These are phyloP conservation scores for Pseudocercospora macadamiae DNA, from an alignment of 2,329 filamentous ascomycete species.

Conservation along the genomic window DNA sequence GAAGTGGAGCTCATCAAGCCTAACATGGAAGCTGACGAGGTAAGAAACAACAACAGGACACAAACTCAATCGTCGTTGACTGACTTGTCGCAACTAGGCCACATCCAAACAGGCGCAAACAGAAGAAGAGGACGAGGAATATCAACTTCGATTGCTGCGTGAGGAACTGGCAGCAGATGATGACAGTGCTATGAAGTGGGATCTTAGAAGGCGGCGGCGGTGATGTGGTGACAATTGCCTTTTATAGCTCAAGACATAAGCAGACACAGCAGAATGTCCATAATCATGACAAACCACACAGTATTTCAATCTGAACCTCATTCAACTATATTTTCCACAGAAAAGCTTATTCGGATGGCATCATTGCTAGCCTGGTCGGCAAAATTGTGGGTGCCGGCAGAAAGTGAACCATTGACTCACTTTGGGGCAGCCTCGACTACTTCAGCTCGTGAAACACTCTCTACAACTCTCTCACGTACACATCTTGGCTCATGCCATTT, in stretches of 20 bases:
- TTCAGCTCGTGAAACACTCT: not conserved
- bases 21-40: constrained; percentile 6
- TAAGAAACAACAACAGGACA: not conserved
- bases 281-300: too few relatives aligned
- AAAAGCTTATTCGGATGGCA: not conserved
- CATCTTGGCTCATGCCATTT: constrained; percentile 14
- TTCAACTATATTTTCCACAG: too few relatives aligned
- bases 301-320: too few relatives aligned
- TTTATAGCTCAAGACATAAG: not conserved
- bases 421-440: not conserved
- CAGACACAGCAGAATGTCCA: not conserved
- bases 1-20: constrained; percentile 16
- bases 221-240: too few relatives aligned
- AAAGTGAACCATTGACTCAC: constrained; percentile 6
- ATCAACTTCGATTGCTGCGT: too few relatives aligned
- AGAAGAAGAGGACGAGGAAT: too few relatives aligned
- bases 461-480: not conserved
- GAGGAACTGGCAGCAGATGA: constrained; percentile 22
- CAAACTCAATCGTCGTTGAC: too few relatives aligned
- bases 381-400: not conserved
- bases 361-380: constrained; percentile 5
- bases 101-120: too few relatives aligned
- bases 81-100: too few relatives aligned
- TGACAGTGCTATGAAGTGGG: constrained; percentile 20
- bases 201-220: constrained; percentile 24